Evolutionary conservation across 2,329 filamentous ascomycete genomes (phyloP).

Genomic region (Apiospora kogelbergensis): DNA sequence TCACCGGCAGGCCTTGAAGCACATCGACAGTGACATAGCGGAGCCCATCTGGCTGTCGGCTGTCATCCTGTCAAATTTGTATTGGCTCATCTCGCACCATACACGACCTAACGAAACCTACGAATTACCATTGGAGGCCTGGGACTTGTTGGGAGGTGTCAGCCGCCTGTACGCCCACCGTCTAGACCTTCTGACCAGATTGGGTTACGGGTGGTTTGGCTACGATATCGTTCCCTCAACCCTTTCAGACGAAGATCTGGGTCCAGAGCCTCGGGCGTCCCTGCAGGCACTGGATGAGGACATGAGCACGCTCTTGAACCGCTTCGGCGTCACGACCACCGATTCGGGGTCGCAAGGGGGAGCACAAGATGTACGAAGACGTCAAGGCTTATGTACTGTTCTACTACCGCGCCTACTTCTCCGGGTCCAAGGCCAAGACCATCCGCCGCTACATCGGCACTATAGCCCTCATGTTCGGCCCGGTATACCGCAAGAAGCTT

Average conservation of each 20-base stretch:
- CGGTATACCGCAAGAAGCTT: background rate
- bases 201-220: conserved; percentile 12
- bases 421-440: background rate
- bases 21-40: background rate
- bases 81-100: conserved; percentile 11
- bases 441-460: conserved; percentile 7
- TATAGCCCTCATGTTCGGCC: background rate
- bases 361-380: background rate
- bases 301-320: background rate
- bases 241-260: background rate
- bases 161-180: background rate
- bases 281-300: conserved; percentile 1
- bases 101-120: background rate
- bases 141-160: conserved; percentile 2
- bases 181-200: background rate
- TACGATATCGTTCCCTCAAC: background rate
- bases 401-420: conserved; percentile 10
- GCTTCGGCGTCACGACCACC: background rate
- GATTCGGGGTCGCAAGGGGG: background rate
- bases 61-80: conserved; percentile 1
- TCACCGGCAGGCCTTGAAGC: conserved; percentile 4
- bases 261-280: background rate
- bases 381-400: background rate
- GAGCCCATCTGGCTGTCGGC: conserved; percentile 12
- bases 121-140: conserved; percentile 4